Conservation (phyloP, 139 green algal genomes). For the Chlorella vulgaris region DNA sequence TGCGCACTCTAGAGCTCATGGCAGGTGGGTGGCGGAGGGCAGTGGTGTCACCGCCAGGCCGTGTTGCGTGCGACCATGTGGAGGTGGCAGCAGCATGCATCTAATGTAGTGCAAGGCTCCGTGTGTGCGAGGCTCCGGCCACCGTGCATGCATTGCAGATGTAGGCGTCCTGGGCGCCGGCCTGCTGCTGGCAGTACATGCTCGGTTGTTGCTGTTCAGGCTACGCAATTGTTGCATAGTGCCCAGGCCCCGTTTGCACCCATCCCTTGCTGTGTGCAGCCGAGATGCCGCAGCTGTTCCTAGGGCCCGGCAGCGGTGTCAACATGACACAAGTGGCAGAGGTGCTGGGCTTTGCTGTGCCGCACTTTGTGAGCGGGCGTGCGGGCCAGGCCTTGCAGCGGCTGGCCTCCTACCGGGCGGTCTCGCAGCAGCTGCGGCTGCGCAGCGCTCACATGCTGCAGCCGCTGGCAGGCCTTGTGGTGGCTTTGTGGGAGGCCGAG, state of each 20-base stretch:
- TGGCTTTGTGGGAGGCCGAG: conserved; percentile 52
- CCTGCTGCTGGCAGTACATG: too few species aligned
- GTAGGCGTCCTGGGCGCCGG: too few species aligned
- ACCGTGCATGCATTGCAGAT: too few species aligned
- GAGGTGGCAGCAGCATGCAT: too few species aligned
- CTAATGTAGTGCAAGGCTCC: too few species aligned
- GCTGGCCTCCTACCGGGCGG: background rate
- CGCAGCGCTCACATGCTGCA: conserved; percentile 48
- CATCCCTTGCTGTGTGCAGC: conserved; percentile 1
- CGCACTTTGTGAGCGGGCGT: conserved; percentile 57
- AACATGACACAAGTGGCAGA: conserved; percentile 39
- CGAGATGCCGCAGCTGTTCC: conserved; percentile 33
- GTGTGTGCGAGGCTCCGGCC: too few species aligned
- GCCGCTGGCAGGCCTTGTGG: conserved; percentile 62
- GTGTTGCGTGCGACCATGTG: too few species aligned
- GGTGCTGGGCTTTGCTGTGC: conserved; percentile 79
- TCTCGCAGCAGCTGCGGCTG: background rate
- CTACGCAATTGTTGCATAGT: too few species aligned
- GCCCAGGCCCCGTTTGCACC: too few species aligned
- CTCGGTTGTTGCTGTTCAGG: too few species aligned
- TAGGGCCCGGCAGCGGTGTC: background rate
- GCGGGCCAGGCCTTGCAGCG: conserved; percentile 8
- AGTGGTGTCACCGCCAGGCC: too few species aligned
- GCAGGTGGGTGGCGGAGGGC: conserved; percentile 1
- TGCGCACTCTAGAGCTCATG: conserved; percentile 81